Evolutionary conservation across 2,329 filamentous ascomycete genomes (phyloP), one percentile per base, ranked within the genome.

Genomic region (Neonectria coccinea): DNA sequence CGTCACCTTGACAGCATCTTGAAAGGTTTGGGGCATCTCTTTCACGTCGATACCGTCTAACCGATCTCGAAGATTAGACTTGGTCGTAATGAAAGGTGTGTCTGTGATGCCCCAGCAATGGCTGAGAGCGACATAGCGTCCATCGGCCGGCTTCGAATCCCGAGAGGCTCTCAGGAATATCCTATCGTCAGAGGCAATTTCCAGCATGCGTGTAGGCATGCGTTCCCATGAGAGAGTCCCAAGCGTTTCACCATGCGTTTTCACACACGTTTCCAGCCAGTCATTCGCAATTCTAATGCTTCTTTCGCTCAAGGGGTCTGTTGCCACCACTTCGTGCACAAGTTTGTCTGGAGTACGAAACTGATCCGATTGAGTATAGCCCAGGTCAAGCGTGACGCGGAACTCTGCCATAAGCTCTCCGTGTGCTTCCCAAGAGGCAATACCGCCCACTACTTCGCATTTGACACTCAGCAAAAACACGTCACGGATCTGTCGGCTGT

Each of bases 81-180:
- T 29, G 18, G 45, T 29, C 14, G 45, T 48, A n/a, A 11, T 29
- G 25, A 48, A 29, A 29, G 25, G 45, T 4, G 12, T 11, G 44
- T 59, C 6, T 16, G 27, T 11, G 6, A 25, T 4, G 52, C 61
- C 61, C 56, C 61, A 64, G n/a, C 61, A 64, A 51, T 64, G 61
- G 7, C 61, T 64, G 9, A 57, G 33, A 5, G 61, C 61, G 14
- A 59, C 18, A 18, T 64, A 64, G 11, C 25, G 25, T 1, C 45
- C 7, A 29, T 48, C 45, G 8, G 9, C 25, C 2, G 25, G 14
- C 14, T 48, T 29, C 3, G 25, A 29, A 31, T 48, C 14, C 14
- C 25, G 22, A 29, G 10, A 48, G 25, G 31, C 45, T 18, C 22
- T 48, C 14, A 31, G 45, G 10, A 11, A 29, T 29, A 48, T 29